These are phyloP conservation scores for Trichoderma koningii DNA, from an alignment of 2,329 filamentous ascomycete species.

Conservation along the genomic window DNA sequence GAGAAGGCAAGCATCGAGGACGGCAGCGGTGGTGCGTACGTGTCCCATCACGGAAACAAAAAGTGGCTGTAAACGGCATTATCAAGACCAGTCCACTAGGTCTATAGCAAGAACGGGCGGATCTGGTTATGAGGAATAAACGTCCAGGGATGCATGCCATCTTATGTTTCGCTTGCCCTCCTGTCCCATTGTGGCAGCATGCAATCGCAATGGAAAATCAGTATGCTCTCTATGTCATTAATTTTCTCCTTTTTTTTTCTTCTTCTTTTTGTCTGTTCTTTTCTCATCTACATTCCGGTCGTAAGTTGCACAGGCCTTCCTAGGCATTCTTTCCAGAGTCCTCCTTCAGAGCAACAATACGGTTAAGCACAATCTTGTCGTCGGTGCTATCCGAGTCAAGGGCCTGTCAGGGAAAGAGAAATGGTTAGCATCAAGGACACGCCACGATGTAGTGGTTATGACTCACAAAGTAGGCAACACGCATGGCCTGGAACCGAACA, in stretches of 20 bases:
- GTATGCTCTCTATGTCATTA: too few species aligned
- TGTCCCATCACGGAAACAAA: conserved; percentile 14
- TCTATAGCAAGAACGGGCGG: too few species aligned
- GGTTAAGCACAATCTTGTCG: conserved; percentile 77
- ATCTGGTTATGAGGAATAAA: too few species aligned
- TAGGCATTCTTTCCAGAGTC: conserved; percentile 45
- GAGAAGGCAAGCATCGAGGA: background rate
- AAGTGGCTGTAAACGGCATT: background rate
- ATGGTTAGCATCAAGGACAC: background rate
- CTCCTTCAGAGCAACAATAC: conserved; percentile 86
- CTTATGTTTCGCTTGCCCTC: too few species aligned
- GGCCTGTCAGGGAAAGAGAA: conserved; percentile 41
- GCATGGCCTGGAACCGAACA: conserved; percentile 83
- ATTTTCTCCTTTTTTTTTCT: too few species aligned
- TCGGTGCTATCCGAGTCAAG: conserved; percentile 74
- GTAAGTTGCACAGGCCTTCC: too few species aligned
- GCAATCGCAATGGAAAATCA: too few species aligned
- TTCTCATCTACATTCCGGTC: too few species aligned
- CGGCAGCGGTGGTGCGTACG: background rate
- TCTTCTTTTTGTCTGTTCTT: too few species aligned
- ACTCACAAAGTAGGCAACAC: conserved; percentile 74
- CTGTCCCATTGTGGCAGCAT: too few species aligned
- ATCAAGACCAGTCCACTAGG: too few species aligned
- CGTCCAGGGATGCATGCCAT: too few species aligned
- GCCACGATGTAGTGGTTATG: background rate